These are phyloP conservation scores for Tremellales sp. DNA, from an alignment of 1,284 basidiomycete genomes.

Conservation along the genomic window DNA sequence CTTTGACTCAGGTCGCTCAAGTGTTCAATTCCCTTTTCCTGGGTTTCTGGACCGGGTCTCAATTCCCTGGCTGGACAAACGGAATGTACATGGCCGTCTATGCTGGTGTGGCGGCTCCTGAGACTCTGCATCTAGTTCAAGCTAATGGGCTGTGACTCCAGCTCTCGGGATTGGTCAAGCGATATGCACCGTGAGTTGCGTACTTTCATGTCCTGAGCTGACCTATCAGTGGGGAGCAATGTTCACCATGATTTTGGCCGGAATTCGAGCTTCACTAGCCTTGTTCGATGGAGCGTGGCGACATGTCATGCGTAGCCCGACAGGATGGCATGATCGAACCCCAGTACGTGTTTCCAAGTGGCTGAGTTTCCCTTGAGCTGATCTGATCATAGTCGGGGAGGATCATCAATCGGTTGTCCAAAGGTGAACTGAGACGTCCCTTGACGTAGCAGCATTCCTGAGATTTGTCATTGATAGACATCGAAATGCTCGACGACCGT, in stretches of 20 bases:
- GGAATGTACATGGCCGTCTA: slow-evolving; percentile 19
- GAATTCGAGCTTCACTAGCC: slow-evolving; percentile 20
- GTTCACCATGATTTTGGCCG: slow-evolving; percentile 16
- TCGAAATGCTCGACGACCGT: slow-evolving; percentile 31
- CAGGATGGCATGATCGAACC: slow-evolving; percentile 28
- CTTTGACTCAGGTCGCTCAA: slow-evolving; percentile 5
- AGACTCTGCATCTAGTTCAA: background rate
- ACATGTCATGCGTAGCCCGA: slow-evolving; percentile 16
- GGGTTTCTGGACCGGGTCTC: slow-evolving; percentile 20
- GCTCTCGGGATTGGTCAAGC: slow-evolving; percentile 10
- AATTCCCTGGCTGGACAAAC: slow-evolving; percentile 11
- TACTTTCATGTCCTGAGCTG: slow-evolving; percentile 1
- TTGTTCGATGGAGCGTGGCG: slow-evolving; percentile 21
- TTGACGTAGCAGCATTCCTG: too few species aligned
- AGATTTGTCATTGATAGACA: slow-evolving; percentile 14
- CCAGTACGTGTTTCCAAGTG: slow-evolving; percentile 26
- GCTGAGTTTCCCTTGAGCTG: too few species aligned
- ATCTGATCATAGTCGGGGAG: slow-evolving; percentile 57
- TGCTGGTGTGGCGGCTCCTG: slow-evolving; percentile 5
- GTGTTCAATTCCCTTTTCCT: slow-evolving; percentile 21
- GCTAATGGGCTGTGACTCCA: background rate
- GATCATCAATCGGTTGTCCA: slow-evolving; percentile 62
- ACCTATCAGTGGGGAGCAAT: slow-evolving; percentile 9
- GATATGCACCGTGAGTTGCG: slow-evolving; percentile 13
- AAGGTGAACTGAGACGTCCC: slow-evolving; percentile 18